phyloP scores from a whole-genome alignment of 106 monocot species.

The Allium cepa region DNA sequence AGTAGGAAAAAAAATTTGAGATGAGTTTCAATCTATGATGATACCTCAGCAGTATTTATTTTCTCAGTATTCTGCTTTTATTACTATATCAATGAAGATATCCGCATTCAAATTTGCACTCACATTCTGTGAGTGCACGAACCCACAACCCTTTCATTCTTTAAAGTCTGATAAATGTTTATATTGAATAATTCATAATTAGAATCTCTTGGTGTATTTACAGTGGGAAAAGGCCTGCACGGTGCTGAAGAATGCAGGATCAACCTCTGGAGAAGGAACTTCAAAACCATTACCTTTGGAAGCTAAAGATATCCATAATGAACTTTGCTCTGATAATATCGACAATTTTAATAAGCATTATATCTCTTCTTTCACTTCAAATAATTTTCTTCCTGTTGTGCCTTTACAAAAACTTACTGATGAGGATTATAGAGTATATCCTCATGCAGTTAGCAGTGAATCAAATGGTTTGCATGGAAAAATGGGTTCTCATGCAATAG shows the following conservation, averaged over 20 bases:
- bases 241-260: slow-evolving; percentile 20
- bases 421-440: slow-evolving; percentile 35
- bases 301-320: slow-evolving; percentile 87
- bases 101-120: background rate
- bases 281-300: slow-evolving; percentile 17
- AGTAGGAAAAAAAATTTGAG: too few species aligned
- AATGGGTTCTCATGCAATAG: slow-evolving; percentile 4
- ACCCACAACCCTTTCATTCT: background rate
- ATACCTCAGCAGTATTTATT: background rate
- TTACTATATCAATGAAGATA: background rate
- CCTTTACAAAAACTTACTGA: slow-evolving; percentile 97
- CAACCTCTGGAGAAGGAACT: slow-evolving; percentile 13
- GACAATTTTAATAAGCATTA: slow-evolving; percentile 41
- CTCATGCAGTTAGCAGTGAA: slow-evolving; percentile 12
- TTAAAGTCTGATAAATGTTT: background rate
- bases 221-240: slow-evolving; percentile 92
- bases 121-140: background rate
- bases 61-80: background rate
- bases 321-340: slow-evolving; percentile 47
- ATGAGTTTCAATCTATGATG: background rate
- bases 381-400: slow-evolving; percentile 61
- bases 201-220: slow-evolving; percentile 1
- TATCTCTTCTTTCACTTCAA: slow-evolving; percentile 38
- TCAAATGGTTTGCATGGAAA: slow-evolving; percentile 8
- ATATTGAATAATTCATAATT: background rate